phyloP scores from a whole-genome alignment of 441 rosid species.

The Dalechampia spathulata region DNA sequence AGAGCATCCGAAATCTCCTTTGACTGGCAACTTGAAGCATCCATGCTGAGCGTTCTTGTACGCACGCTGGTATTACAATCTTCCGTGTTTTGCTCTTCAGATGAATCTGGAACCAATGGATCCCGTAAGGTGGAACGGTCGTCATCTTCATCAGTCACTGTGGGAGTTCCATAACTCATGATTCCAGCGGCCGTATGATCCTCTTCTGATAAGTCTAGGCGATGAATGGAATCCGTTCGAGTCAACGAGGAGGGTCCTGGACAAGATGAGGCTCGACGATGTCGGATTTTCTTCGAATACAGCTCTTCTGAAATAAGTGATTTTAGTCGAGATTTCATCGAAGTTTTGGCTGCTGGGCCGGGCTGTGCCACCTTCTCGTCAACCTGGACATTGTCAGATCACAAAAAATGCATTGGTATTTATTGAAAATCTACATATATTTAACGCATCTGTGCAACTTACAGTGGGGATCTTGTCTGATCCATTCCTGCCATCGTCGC shows the following conservation, averaged over 20 bases:
- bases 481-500: too few relatives aligned
- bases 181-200: not conserved
- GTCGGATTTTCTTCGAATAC: slow-evolving; percentile 40
- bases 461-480: too few relatives aligned
- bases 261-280: slow-evolving; percentile 40
- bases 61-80: slow-evolving; percentile 15
- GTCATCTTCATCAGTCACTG: slow-evolving; percentile 1
- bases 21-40: slow-evolving; percentile 24
- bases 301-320: slow-evolving; percentile 51
- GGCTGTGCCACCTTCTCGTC: slow-evolving; percentile 26
- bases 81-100: slow-evolving; percentile 23
- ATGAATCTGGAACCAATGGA: slow-evolving; percentile 20
- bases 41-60: slow-evolving; percentile 15
- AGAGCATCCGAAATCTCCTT: slow-evolving; percentile 45
- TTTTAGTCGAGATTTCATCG: slow-evolving; percentile 49
- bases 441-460: too few relatives aligned
- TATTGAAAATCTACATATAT: too few relatives aligned
- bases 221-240: slow-evolving; percentile 23
- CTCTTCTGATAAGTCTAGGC: slow-evolving; percentile 20
- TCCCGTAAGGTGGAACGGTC: slow-evolving; percentile 16
- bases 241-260: slow-evolving; percentile 25
- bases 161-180: slow-evolving; percentile 18
- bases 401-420: slow-evolving; percentile 3
- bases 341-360: slow-evolving; percentile 29
- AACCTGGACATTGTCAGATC: slow-evolving; percentile 32